Conservation (phyloP, 2,329 filamentous ascomycete genomes). For the Pseudogymnoascus sp. region DNA sequence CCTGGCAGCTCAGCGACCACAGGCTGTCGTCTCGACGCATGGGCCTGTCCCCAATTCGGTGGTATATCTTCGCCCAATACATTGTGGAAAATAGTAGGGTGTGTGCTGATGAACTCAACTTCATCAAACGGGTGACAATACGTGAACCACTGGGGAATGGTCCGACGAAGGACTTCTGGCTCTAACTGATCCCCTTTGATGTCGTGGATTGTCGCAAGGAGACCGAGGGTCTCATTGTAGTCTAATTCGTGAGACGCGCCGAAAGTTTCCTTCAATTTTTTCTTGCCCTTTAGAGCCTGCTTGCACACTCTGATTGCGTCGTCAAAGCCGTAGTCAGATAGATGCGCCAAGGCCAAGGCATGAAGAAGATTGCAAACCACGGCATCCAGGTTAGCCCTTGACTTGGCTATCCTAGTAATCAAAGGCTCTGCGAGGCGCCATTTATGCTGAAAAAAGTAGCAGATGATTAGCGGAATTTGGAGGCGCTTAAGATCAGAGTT, state of each 20-base stretch:
- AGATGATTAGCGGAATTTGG: slow-evolving; percentile 19
- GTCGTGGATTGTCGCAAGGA: slow-evolving; percentile 22
- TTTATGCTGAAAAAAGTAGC: slow-evolving; percentile 19
- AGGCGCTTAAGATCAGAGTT: slow-evolving; percentile 12
- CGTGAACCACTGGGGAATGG: not conserved
- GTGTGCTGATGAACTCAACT: slow-evolving; percentile 10
- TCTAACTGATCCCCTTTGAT: slow-evolving; percentile 20
- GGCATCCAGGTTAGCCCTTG: slow-evolving; percentile 12
- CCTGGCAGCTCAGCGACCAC: not conserved
- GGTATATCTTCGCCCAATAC: slow-evolving; percentile 10
- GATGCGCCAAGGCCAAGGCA: slow-evolving; percentile 18
- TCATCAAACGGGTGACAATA: slow-evolving; percentile 10
- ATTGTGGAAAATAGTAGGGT: slow-evolving; percentile 3
- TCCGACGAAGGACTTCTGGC: slow-evolving; percentile 19
- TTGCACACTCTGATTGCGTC: slow-evolving; percentile 20
- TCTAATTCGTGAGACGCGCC: slow-evolving; percentile 12
- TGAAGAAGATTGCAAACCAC: slow-evolving; percentile 22
- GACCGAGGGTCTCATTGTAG: slow-evolving; percentile 18
- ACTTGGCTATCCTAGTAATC: slow-evolving; percentile 13
- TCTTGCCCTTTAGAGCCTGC: slow-evolving; percentile 20
- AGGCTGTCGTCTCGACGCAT: not conserved
- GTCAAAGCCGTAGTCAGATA: slow-evolving; percentile 19
- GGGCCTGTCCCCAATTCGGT: slow-evolving; percentile 6
- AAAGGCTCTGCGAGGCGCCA: slow-evolving; percentile 20
- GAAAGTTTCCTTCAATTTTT: slow-evolving; percentile 15